These are phyloP conservation scores for Cutaneotrichosporon spelunceum DNA, from an alignment of 1,284 basidiomycete genomes.

Conservation along the genomic window DNA sequence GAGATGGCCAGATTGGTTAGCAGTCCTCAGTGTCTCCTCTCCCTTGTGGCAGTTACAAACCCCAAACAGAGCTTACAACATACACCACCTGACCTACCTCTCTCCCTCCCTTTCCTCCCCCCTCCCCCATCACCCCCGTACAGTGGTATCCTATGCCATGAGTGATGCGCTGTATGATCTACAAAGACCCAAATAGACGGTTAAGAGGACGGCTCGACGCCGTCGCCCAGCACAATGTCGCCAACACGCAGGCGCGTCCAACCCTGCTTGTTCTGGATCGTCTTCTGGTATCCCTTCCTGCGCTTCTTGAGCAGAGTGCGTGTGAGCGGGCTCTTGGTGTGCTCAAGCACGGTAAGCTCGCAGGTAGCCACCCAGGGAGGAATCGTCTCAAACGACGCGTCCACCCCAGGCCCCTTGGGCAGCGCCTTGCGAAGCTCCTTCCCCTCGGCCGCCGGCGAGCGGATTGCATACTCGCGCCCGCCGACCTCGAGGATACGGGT, in stretches of 20 bases:
- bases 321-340: slow-evolving; percentile 91
- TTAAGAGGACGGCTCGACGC: slow-evolving; percentile 8
- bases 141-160: slow-evolving; percentile 11
- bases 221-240: slow-evolving; percentile 54
- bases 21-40: too few species aligned
- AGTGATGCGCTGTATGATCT: slow-evolving; percentile 12
- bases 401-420: slow-evolving; percentile 12
- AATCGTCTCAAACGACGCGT: slow-evolving; percentile 26
- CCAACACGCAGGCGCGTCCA: slow-evolving; percentile 88
- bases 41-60: too few species aligned
- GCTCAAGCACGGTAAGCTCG: slow-evolving; percentile 86
- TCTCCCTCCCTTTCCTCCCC: too few species aligned
- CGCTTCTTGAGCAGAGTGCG: slow-evolving; percentile 91
- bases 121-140: not conserved
- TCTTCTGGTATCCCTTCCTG: slow-evolving; percentile 89
- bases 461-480: slow-evolving; percentile 81
- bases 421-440: slow-evolving; percentile 56
- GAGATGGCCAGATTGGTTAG: too few species aligned
- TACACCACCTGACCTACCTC: too few species aligned
- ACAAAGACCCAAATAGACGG: not conserved
- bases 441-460: slow-evolving; percentile 54
- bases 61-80: too few species aligned
- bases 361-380: slow-evolving; percentile 60
- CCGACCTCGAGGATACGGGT: slow-evolving; percentile 91
- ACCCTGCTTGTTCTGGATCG: slow-evolving; percentile 82